A percentile compares a stretch with the other conserved stretches of the same genome.
Evolutionary conservation across 2,329 filamentous ascomycete genomes (phyloP).

Genomic region (Cordyceps fumosorosea): DNA sequence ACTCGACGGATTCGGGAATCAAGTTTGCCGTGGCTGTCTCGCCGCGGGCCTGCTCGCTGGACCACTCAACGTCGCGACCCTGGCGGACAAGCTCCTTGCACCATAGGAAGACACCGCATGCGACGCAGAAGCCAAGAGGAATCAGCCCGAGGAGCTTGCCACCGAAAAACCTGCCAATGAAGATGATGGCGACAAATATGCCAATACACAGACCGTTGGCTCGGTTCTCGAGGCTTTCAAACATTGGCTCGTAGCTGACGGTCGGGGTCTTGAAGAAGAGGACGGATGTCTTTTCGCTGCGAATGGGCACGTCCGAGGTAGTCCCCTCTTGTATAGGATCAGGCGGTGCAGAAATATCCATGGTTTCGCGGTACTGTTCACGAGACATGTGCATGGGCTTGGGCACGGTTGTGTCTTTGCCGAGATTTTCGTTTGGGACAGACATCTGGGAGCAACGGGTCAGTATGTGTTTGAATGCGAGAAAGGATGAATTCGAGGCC

Average conservation of each 20-base stretch:
- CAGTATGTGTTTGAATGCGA: neutral
- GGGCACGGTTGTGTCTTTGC: constrained; percentile 65
- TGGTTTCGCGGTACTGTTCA: constrained; percentile 73
- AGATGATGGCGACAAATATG: constrained; percentile 66
- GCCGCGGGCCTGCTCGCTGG: constrained; percentile 76
- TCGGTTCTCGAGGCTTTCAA: constrained; percentile 64
- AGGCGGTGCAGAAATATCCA: constrained; percentile 86
- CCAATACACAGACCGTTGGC: constrained; percentile 63
- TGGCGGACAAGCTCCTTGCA: constrained; percentile 78
- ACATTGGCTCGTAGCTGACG: constrained; percentile 86
- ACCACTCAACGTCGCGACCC: constrained; percentile 81
- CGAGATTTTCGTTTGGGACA: constrained; percentile 83
- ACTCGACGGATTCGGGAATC: constrained; percentile 87
- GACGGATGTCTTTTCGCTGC: constrained; percentile 93
- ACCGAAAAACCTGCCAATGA: constrained; percentile 74
- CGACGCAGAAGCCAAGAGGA: constrained; percentile 63
- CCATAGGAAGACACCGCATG: constrained; percentile 81
- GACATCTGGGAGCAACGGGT: constrained; percentile 49
- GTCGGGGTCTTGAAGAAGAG: constrained; percentile 92
- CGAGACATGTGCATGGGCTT: constrained; percentile 65
- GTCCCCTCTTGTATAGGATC: constrained; percentile 75
- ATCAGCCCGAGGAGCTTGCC: constrained; percentile 70
- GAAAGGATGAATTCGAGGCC: too few species aligned
- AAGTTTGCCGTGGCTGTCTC: constrained; percentile 81
- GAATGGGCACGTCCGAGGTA: constrained; percentile 90